A percentile compares a stretch with the other conserved stretches of the same genome.
Conservation (phyloP, 1,284 basidiomycete genomes). For the Ganoderma resinaceum region DNA sequence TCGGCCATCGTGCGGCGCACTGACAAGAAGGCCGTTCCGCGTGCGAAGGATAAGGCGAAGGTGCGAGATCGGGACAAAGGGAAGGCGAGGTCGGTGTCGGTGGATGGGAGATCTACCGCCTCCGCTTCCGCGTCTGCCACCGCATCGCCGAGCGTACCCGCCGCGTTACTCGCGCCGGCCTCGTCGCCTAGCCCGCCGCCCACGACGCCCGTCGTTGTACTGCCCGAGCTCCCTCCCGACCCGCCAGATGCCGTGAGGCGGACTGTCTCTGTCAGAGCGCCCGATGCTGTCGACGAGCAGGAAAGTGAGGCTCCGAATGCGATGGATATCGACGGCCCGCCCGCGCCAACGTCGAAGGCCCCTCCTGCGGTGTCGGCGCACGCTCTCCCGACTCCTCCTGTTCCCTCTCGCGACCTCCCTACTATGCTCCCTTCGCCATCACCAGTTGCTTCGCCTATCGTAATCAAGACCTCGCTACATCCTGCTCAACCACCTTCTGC, state of each 20-base stretch:
- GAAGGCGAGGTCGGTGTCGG: conserved; percentile 8
- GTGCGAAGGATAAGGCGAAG: neutral
- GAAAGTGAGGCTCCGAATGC: neutral
- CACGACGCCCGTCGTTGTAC: conserved; percentile 8
- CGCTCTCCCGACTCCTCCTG: neutral
- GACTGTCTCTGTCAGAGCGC: neutral
- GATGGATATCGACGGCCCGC: conserved; percentile 20
- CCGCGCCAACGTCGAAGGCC: neutral
- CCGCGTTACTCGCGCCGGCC: conserved; percentile 10
- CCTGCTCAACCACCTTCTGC: neutral
- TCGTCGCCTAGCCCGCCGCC: conserved; percentile 7
- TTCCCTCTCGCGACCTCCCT: neutral
- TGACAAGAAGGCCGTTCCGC: neutral
- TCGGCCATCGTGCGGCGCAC: conserved; percentile 11
- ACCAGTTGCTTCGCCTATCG: neutral
- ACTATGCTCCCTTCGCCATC: neutral
- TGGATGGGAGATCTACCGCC: conserved; percentile 3
- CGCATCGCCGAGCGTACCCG: neutral
- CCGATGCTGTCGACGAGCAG: neutral
- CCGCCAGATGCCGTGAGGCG: neutral
- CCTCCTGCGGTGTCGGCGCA: neutral
- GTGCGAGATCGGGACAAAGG: neutral
- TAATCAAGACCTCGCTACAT: neutral
- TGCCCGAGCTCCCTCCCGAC: conserved; percentile 10
- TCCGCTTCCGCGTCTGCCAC: neutral